Evolutionary conservation across 2,329 filamentous ascomycete genomes (phyloP).

Genomic region (Alternaria triticina): DNA sequence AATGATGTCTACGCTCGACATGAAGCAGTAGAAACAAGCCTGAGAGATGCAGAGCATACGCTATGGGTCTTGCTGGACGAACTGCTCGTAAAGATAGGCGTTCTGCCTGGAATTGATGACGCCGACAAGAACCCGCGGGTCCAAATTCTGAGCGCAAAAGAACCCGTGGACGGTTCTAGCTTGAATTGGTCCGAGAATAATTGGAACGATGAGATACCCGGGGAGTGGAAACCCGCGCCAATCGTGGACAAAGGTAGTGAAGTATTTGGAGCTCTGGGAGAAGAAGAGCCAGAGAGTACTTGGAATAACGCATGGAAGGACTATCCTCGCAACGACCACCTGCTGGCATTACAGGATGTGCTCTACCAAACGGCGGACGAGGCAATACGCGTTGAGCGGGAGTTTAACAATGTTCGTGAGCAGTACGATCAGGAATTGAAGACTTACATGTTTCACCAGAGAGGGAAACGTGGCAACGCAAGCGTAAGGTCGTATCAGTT

Average conservation of each 20-base stretch:
- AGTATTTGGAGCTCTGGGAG: not conserved
- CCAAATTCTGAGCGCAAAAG: fast-evolving
- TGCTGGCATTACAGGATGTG: not conserved
- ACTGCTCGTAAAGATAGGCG: not conserved
- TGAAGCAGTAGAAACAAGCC: not conserved
- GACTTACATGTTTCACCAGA: not conserved
- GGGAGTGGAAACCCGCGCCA: not conserved
- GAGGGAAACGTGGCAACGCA: not conserved
- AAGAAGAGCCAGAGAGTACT: not conserved
- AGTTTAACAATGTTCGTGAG: not conserved
- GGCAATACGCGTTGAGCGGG: not conserved
- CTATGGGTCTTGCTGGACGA: not conserved
- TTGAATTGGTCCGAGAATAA: not conserved
- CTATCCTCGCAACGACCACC: not conserved
- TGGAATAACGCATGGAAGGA: not conserved
- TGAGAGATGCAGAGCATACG: not conserved
- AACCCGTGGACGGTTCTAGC: fast-evolving
- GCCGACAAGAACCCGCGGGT: not conserved
- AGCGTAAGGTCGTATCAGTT: not conserved
- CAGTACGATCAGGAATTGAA: not conserved
- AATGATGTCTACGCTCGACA: not conserved
- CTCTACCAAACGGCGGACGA: not conserved
- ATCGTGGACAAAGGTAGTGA: no score
- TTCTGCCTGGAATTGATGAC: not conserved
- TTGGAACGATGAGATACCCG: not conserved